These are phyloP conservation scores for Cicer yamashitae DNA, from an alignment of 306 rosid species.

Conservation along the genomic window DNA sequence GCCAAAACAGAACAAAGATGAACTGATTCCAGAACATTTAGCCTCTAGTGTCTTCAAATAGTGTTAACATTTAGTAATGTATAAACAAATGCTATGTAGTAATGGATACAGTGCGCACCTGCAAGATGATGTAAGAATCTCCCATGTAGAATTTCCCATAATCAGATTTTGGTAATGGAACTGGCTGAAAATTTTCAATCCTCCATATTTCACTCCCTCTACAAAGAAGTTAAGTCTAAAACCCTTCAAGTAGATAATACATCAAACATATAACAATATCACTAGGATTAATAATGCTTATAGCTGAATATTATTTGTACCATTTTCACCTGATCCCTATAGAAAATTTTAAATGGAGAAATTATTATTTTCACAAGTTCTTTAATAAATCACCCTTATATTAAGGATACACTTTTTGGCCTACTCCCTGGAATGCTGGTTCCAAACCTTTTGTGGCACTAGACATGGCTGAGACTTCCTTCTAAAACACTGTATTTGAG, in stretches of 20 bases:
- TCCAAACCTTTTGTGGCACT: slow-evolving; percentile 86
- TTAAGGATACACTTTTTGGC: slow-evolving; percentile 96
- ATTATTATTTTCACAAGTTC: slow-evolving; percentile 15
- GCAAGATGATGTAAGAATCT: slow-evolving; percentile 89
- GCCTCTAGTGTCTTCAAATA: slow-evolving; percentile 29
- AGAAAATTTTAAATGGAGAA: background rate
- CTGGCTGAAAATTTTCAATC: slow-evolving; percentile 95
- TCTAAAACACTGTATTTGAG: slow-evolving; percentile 49
- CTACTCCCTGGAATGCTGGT: slow-evolving; percentile 98
- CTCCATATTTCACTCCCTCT: slow-evolving; percentile 99
- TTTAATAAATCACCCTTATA: slow-evolving; percentile 42
- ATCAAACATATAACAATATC: slow-evolving; percentile 34
- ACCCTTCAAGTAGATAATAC: slow-evolving; percentile 43
- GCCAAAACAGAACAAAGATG: slow-evolving; percentile 29
- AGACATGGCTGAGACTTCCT: slow-evolving; percentile 72
- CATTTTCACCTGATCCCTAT: background rate
- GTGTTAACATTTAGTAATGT: background rate
- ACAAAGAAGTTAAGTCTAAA: slow-evolving; percentile 67
- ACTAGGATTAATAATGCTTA: slow-evolving; percentile 38
- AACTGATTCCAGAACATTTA: slow-evolving; percentile 35
- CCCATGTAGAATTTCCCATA: slow-evolving; percentile 96
- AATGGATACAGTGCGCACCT: slow-evolving; percentile 58
- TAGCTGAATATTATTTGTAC: slow-evolving; percentile 30
- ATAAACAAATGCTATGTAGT: slow-evolving; percentile 20
- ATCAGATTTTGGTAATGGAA: slow-evolving; percentile 89